phyloP scores from a whole-genome alignment of 2,329 filamentous ascomycete species.

The Neonectria punicea region DNA sequence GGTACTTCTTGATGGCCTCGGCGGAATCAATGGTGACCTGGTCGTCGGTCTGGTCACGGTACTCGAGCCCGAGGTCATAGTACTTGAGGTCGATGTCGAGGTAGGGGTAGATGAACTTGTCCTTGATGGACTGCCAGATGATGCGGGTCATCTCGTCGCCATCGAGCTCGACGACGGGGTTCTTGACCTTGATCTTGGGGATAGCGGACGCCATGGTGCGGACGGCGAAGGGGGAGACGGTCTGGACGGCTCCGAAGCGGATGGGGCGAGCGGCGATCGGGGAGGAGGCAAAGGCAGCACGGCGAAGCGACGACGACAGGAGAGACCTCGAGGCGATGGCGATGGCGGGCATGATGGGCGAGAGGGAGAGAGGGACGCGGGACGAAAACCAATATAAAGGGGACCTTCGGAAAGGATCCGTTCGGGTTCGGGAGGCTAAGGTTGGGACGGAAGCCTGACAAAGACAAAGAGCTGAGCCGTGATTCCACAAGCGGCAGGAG shows the following conservation, averaged over 20 bases:
- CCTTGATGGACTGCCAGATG: conserved; percentile 99
- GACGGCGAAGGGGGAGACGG: conserved; percentile 71
- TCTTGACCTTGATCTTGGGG: conserved; percentile 99
- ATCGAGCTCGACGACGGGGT: conserved; percentile 97
- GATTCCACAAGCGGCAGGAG: conserved; percentile 9
- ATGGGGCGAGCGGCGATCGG: conserved; percentile 44
- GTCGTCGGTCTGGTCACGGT: conserved; percentile 96
- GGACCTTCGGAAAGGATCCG: conserved; percentile 30
- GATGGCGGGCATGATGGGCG: conserved; percentile 45
- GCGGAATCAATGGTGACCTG: conserved; percentile 95
- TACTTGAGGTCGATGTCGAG: conserved; percentile 98
- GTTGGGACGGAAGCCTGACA: conserved; percentile 14
- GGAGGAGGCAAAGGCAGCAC: conserved; percentile 39
- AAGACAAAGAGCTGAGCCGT: conserved; percentile 15
- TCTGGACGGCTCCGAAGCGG: conserved; percentile 52
- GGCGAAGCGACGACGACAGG: conserved; percentile 45
- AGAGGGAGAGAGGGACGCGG: conserved; percentile 33
- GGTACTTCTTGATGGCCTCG: conserved; percentile 99
- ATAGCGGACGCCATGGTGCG: conserved; percentile 64
- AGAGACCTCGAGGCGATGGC: conserved; percentile 46
- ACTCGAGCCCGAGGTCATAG: conserved; percentile 92
- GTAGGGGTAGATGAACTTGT: conserved; percentile 97
- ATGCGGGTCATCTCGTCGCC: conserved; percentile 97
- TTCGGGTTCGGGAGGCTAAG: conserved; percentile 21
- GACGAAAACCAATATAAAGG: conserved; percentile 42